A percentile compares a stretch with the other conserved stretches of the same genome.
These are phyloP conservation scores for Hypomyces rosellus DNA, from an alignment of 2,329 filamentous ascomycete genomes.

Conservation along the genomic window DNA sequence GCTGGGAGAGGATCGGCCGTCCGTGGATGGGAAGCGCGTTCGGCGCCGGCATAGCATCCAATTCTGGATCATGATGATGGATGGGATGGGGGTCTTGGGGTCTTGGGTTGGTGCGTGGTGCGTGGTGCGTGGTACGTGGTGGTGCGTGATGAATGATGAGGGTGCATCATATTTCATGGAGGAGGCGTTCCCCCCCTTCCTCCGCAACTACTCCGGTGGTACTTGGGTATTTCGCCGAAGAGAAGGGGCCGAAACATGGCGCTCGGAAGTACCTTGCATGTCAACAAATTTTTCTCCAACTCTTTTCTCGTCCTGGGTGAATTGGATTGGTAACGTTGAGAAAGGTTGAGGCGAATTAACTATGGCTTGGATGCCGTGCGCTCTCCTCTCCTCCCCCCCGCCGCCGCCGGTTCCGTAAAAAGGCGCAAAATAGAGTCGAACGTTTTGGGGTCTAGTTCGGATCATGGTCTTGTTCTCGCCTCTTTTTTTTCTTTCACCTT, in stretches of 20 bases:
- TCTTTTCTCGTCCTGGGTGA: slow-evolving; percentile 1
- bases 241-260: neutral
- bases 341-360: too few relatives aligned
- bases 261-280: neutral
- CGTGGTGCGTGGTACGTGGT: too few relatives aligned
- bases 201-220: neutral
- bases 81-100: too few relatives aligned
- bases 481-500: too few relatives aligned
- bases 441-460: slow-evolving; percentile 1
- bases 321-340: neutral
- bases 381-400: too few relatives aligned
- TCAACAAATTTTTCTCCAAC: neutral
- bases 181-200: too few relatives aligned
- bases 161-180: too few relatives aligned
- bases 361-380: neutral
- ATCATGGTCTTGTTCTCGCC: too few relatives aligned
- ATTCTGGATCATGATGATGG: neutral
- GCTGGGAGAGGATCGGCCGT: neutral
- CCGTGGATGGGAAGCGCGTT: neutral
- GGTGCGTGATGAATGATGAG: too few relatives aligned
- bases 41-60: neutral
- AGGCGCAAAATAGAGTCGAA: neutral
- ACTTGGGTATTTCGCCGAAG: neutral
- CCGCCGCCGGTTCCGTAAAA: slow-evolving; percentile 10
- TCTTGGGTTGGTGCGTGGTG: too few relatives aligned